Evolutionary conservation across 2,329 filamentous ascomycete species (phyloP).

Genomic region (Stagonosporopsis tanaceti): DNA sequence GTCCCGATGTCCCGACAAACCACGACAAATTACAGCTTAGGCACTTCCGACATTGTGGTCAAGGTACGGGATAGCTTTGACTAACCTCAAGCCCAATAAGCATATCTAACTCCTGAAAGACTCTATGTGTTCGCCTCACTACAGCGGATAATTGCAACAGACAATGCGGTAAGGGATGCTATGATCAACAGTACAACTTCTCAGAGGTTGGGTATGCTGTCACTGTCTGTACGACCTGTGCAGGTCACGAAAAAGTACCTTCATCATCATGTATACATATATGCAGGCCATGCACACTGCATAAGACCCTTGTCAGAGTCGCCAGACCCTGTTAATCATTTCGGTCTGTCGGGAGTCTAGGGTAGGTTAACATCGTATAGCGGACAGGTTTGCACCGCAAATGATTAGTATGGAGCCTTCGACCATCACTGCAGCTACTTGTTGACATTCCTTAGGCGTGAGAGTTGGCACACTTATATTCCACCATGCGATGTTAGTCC

Average conservation of each 20-base stretch:
- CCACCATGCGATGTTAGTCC: not conserved
- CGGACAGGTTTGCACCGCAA: not conserved
- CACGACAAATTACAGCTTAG: too few species aligned
- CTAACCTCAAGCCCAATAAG: too few species aligned
- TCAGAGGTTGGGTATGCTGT: not conserved
- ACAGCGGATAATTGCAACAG: not conserved
- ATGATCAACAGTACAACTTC: not conserved
- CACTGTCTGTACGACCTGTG: not conserved
- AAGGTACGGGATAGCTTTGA: too few species aligned
- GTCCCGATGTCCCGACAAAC: too few species aligned
- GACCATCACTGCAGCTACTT: not conserved
- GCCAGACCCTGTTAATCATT: conserved; percentile 5
- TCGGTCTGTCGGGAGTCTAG: not conserved
- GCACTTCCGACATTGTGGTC: too few species aligned
- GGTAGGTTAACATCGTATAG: not conserved
- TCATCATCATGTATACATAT: not conserved
- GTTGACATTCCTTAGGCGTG: not conserved
- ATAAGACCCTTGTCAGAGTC: not conserved
- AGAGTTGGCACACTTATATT: not conserved
- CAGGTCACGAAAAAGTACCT: not conserved
- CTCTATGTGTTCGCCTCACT: not conserved
- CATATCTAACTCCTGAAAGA: not conserved
- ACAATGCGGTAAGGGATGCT: not conserved
- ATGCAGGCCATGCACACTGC: not conserved
- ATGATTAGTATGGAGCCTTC: not conserved